Evolutionary conservation across 495 filamentous ascomycete genomes (phyloP).

Genomic region (Aspergillus biplanus): DNA sequence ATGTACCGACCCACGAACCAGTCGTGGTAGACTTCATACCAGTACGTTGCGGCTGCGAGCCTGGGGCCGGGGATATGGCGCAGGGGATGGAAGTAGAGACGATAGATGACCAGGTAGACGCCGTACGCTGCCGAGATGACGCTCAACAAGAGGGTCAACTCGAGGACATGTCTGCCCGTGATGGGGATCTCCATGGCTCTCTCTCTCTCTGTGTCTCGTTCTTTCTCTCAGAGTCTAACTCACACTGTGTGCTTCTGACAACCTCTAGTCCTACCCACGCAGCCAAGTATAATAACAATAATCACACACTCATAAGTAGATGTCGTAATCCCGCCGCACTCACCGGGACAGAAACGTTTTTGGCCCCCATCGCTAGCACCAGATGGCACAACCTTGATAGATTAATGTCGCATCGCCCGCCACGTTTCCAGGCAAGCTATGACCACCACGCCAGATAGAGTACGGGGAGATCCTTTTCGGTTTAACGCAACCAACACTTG

Average conservation of each 20-base stretch:
- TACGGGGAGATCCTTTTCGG: no score
- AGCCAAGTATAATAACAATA: no score
- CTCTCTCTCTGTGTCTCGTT: background rate
- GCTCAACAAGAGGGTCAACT: background rate
- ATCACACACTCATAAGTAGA: no score
- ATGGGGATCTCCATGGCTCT: background rate
- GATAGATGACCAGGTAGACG: slow-evolving; percentile 6
- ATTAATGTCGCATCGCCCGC: background rate
- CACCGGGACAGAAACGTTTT: background rate
- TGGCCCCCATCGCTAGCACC: background rate
- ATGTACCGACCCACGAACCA: slow-evolving; percentile 26
- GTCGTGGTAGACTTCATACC: slow-evolving; percentile 57
- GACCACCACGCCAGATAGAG: background rate
- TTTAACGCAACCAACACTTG: background rate
- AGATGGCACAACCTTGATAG: background rate
- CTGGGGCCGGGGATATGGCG: slow-evolving; percentile 46
- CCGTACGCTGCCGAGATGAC: background rate
- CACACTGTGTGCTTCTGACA: no score
- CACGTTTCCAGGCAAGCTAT: background rate
- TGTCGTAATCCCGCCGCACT: no score
- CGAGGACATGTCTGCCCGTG: slow-evolving; percentile 16
- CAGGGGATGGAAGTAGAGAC: slow-evolving; percentile 44
- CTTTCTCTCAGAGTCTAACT: background rate
- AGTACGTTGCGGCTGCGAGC: slow-evolving; percentile 49
- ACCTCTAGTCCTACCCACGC: no score